These are phyloP conservation scores for Alliaria petiolata DNA, from an alignment of 345 rosid species.

Conservation along the genomic window DNA sequence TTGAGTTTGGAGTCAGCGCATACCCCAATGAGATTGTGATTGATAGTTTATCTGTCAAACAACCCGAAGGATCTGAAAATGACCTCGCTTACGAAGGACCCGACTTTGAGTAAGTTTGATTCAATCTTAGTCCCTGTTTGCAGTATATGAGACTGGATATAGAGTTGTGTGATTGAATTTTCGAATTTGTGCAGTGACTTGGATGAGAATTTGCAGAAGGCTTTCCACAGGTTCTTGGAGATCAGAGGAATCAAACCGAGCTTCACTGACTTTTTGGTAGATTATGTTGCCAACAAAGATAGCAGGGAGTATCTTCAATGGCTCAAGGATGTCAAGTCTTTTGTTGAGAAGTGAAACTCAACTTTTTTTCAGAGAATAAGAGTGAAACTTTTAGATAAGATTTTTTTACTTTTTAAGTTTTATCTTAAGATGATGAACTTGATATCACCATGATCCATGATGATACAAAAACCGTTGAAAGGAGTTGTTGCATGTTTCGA, in stretches of 20 bases:
- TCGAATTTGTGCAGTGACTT: constrained; percentile 42
- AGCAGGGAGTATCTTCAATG: constrained; percentile 52
- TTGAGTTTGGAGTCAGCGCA: constrained; percentile 59
- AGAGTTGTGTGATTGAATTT: constrained; percentile 5
- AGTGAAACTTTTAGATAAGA: not conserved
- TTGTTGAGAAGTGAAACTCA: constrained; percentile 39
- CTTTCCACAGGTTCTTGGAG: constrained; percentile 58
- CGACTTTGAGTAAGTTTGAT: constrained; percentile 47
- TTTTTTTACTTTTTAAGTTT: constrained; percentile 1
- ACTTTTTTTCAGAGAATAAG: not conserved
- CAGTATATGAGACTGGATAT: not conserved
- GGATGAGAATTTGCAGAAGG: constrained; percentile 69
- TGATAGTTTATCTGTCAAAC: constrained; percentile 48
- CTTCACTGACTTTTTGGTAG: constrained; percentile 39
- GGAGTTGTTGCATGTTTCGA: not conserved
- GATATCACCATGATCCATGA: not conserved
- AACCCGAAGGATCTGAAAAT: constrained; percentile 26
- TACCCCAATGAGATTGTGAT: constrained; percentile 47
- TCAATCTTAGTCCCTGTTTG: not conserved
- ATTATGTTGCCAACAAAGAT: constrained; percentile 55
- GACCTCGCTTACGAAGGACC: constrained; percentile 67
- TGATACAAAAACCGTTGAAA: not conserved
- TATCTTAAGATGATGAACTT: not conserved
- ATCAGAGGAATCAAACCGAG: constrained; percentile 59
- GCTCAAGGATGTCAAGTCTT: constrained; percentile 54